phyloP scores from a whole-genome alignment of 441 rosid genomes.

The Gossypium schwendimanii region DNA sequence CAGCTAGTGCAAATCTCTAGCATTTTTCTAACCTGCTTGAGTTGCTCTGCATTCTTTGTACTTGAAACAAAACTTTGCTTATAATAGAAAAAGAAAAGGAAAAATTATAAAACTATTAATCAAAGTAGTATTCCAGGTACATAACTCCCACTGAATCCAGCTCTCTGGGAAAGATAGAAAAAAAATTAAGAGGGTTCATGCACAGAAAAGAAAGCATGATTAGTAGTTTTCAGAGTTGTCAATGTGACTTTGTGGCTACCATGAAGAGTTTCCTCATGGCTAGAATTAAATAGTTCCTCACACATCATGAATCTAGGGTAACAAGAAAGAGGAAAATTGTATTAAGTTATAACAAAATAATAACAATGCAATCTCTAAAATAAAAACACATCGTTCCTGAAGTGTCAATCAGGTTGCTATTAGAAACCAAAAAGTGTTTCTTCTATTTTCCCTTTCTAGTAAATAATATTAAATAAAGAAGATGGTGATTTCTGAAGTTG shows the following conservation, averaged over 20 bases:
- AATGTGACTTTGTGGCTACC: background rate
- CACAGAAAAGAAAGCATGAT: background rate
- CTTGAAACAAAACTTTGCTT: background rate
- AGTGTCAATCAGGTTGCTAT: background rate
- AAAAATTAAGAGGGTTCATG: background rate
- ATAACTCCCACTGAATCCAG: background rate
- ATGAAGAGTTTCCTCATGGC: background rate
- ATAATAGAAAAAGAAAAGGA: background rate
- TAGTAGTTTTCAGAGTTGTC: background rate
- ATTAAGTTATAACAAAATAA: background rate
- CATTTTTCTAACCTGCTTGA: background rate
- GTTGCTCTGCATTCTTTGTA: conserved; percentile 2
- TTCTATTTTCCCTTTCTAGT: background rate
- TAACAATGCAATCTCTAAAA: background rate
- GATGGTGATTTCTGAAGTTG: background rate
- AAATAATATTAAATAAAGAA: background rate
- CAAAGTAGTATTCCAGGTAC: background rate
- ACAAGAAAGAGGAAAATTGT: background rate
- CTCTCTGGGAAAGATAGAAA: background rate
- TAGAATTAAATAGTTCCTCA: background rate
- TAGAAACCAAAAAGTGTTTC: background rate
- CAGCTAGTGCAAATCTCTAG: background rate
- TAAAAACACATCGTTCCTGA: background rate
- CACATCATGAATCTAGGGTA: background rate
- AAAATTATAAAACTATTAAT: background rate